These are phyloP conservation scores for Sisymbrium altissimum DNA, from an alignment of 345 rosid species.

Conservation along the genomic window DNA sequence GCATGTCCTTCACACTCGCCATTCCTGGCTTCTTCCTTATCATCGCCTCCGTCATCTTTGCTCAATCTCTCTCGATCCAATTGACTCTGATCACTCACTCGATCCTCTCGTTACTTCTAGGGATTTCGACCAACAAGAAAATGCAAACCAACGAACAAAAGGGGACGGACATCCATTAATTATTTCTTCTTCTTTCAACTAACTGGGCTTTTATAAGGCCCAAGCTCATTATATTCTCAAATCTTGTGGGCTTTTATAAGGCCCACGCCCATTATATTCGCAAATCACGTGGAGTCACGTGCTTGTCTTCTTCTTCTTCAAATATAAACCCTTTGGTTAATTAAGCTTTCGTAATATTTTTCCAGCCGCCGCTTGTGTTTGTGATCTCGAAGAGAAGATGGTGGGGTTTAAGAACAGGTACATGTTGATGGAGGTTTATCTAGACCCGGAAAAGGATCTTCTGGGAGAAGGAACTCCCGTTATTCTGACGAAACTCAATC, in stretches of 20 bases:
- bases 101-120: conserved; percentile 18
- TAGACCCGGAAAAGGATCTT: conserved; percentile 64
- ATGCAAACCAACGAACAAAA: background rate
- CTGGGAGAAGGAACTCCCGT: conserved; percentile 50
- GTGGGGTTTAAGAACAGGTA: conserved; percentile 77
- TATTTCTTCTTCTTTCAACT: too few species aligned
- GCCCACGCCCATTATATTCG: background rate
- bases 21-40: conserved; percentile 98
- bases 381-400: conserved; percentile 33
- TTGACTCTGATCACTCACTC: conserved; percentile 9
- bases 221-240: background rate
- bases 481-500: conserved; percentile 58
- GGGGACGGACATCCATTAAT: too few species aligned
- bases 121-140: background rate
- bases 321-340: background rate
- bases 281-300: conserved; percentile 7
- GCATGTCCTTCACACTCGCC: conserved; percentile 99
- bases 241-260: conserved; percentile 8
- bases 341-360: background rate
- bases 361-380: conserved; percentile 18
- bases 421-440: conserved; percentile 66
- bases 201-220: conserved; percentile 10
- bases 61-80: background rate
- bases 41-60: conserved; percentile 88
- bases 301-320: background rate